A percentile compares a stretch with the other conserved stretches of the same genome.
Conservation (phyloP, 306 rosid genomes). For the Dalbergia cultrata region DNA sequence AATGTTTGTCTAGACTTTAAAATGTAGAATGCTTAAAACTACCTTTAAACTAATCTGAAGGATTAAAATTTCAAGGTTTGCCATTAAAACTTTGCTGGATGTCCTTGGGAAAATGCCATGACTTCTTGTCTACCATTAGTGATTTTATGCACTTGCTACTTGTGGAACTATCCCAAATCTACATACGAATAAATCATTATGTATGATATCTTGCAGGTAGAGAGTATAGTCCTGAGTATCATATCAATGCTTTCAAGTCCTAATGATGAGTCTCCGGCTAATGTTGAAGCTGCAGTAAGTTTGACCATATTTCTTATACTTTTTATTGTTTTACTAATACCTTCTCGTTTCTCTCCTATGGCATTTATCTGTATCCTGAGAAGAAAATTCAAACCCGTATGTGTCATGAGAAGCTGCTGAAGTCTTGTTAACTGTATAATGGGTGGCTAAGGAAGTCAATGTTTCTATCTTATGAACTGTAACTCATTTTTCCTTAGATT, state of each 20-base stretch:
- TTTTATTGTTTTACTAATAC: constrained; percentile 16
- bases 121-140: neutral
- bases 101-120: constrained; percentile 29
- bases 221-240: constrained; percentile 97
- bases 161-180: constrained; percentile 20
- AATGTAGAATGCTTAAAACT: neutral
- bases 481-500: neutral
- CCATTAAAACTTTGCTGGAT: constrained; percentile 37
- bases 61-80: constrained; percentile 35
- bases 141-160: constrained; percentile 18
- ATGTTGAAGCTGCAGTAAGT: constrained; percentile 99
- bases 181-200: neutral
- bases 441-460: constrained; percentile 1
- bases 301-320: constrained; percentile 12
- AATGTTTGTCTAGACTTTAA: constrained; percentile 16
- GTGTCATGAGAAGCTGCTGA: neutral
- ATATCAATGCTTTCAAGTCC: constrained; percentile 99
- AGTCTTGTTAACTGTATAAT: neutral
- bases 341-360: neutral
- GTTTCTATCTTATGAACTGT: constrained; percentile 7
- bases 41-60: constrained; percentile 36
- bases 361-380: constrained; percentile 33
- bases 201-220: constrained; percentile 75
- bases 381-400: constrained; percentile 18
- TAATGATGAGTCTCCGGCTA: constrained; percentile 98